Evolutionary conservation across 371 early-diverging fungal species (phyloP).

Genomic region (Actinomortierella ambigua): DNA sequence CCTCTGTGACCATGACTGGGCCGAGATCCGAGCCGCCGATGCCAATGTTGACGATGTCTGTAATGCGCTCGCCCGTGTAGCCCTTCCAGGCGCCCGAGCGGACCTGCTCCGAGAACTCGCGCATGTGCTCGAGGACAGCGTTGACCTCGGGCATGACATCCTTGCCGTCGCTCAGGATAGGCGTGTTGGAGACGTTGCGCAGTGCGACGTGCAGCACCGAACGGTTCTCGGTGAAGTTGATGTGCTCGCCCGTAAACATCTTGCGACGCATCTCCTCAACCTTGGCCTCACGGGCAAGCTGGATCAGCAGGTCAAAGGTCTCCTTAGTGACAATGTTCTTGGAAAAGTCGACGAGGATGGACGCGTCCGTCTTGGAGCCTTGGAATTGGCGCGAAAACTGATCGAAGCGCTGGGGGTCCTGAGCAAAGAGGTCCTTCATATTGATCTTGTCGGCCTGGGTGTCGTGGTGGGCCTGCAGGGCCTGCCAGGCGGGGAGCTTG

Average conservation of each 20-base stretch:
- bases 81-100: slow-evolving; percentile 93
- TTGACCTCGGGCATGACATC: slow-evolving; percentile 95
- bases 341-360: slow-evolving; percentile 90
- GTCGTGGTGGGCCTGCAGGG: slow-evolving; percentile 87
- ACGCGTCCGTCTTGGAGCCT: slow-evolving; percentile 63
- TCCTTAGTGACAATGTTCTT: slow-evolving; percentile 90
- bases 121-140: slow-evolving; percentile 94
- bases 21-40: slow-evolving; percentile 99
- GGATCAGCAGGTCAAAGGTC: slow-evolving; percentile 78
- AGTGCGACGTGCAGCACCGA: slow-evolving; percentile 97
- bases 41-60: slow-evolving; percentile 98
- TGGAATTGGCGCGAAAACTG: slow-evolving; percentile 79
- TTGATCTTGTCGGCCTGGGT: slow-evolving; percentile 71
- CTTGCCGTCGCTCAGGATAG: slow-evolving; percentile 82
- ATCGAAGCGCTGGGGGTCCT: slow-evolving; percentile 78
- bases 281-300: slow-evolving; percentile 84
- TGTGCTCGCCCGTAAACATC: slow-evolving; percentile 96
- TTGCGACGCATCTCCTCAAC: slow-evolving; percentile 85
- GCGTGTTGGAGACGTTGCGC: slow-evolving; percentile 83
- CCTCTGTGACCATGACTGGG: slow-evolving; percentile 98
- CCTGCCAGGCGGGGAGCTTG: slow-evolving; percentile 80
- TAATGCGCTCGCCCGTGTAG: slow-evolving; percentile 92
- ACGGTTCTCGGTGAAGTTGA: slow-evolving; percentile 98
- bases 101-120: slow-evolving; percentile 80
- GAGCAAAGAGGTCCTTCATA: slow-evolving; percentile 79